Percentiles rank a stretch among this genome's conserved stretches.
Evolutionary conservation across 2,329 filamentous ascomycete genomes (phyloP).

Genomic region (Fusarium begoniae): DNA sequence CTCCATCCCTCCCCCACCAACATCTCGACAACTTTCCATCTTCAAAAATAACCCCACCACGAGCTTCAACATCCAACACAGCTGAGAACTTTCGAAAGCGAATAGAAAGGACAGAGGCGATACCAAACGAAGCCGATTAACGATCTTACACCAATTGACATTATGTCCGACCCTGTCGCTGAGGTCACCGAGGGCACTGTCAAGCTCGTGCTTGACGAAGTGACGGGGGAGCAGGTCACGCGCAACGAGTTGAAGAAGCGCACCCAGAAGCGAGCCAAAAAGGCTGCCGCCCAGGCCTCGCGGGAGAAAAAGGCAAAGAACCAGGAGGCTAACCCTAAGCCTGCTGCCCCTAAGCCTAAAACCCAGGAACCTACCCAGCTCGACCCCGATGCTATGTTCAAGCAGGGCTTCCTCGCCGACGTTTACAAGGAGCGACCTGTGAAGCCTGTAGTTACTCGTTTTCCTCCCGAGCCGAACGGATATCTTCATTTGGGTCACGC

Average conservation of each 20-base stretch:
- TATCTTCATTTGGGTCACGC: conserved; percentile 93
- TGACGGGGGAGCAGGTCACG: conserved; percentile 72
- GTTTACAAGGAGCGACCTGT: conserved; percentile 75
- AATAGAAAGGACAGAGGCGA: not conserved
- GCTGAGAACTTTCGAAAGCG: not conserved
- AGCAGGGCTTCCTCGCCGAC: conserved; percentile 77
- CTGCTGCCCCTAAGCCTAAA: conserved; percentile 55
- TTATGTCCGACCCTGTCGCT: conserved; percentile 41
- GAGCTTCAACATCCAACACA: conserved; percentile 30
- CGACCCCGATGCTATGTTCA: conserved; percentile 77
- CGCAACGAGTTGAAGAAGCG: conserved; percentile 72
- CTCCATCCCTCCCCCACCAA: conserved; percentile 42
- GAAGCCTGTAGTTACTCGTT: conserved; percentile 73
- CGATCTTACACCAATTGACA: conserved; percentile 2
- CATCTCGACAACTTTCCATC: conserved; percentile 36
- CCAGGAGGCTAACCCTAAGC: conserved; percentile 44
- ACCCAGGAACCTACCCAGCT: conserved; percentile 53
- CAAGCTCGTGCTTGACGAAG: conserved; percentile 70
- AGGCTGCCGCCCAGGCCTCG: conserved; percentile 63
- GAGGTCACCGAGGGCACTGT: conserved; percentile 46
- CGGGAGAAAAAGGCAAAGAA: conserved; percentile 47
- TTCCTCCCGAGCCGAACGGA: conserved; percentile 90
- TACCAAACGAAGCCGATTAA: not conserved
- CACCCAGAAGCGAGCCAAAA: conserved; percentile 66
- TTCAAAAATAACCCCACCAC: conserved; percentile 43